Percentiles rank a stretch among this genome's conserved stretches.
Evolutionary conservation across 257 asterid genomes (phyloP).

Genomic region (Fraxinus anomala): DNA sequence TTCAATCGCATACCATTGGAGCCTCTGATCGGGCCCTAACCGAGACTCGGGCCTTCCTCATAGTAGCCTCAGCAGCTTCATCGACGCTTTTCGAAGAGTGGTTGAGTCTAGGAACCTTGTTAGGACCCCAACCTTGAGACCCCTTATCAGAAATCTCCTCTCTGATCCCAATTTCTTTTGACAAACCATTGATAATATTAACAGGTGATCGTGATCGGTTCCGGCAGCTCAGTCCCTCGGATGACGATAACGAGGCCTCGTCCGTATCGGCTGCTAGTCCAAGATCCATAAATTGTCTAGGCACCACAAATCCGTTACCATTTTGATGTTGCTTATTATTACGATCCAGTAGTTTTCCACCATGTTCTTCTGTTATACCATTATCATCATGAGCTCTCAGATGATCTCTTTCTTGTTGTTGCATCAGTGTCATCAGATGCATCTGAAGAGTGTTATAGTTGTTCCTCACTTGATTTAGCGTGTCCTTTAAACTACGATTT

Average conservation of each 20-base stretch:
- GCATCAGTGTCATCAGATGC: slow-evolving; percentile 59
- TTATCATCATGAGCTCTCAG: slow-evolving; percentile 29
- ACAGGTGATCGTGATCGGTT: slow-evolving; percentile 40
- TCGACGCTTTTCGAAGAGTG: slow-evolving; percentile 50
- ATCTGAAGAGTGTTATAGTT: slow-evolving; percentile 55
- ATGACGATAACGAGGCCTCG: slow-evolving; percentile 56
- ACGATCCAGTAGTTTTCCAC: slow-evolving; percentile 25
- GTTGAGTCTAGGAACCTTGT: slow-evolving; percentile 48
- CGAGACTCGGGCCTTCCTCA: slow-evolving; percentile 97
- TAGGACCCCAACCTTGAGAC: slow-evolving; percentile 44
- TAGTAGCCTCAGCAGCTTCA: slow-evolving; percentile 85
- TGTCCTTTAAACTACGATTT: slow-evolving; percentile 49
- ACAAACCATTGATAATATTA: slow-evolving; percentile 24
- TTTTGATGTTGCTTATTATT: slow-evolving; percentile 20
- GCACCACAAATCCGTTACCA: slow-evolving; percentile 44
- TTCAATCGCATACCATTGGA: slow-evolving; percentile 53
- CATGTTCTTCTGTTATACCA: slow-evolving; percentile 30
- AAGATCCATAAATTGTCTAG: slow-evolving; percentile 88
- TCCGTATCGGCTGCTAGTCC: slow-evolving; percentile 60
- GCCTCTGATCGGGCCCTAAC: slow-evolving; percentile 94
- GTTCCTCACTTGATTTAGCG: slow-evolving; percentile 46
- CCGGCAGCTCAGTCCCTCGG: slow-evolving; percentile 51
- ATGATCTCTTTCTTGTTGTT: slow-evolving; percentile 40
- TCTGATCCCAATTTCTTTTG: slow-evolving; percentile 25
- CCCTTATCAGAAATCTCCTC: slow-evolving; percentile 47